Conservation (phyloP, 2,329 filamentous ascomycete species). For the Colletotrichum simmondsii region DNA sequence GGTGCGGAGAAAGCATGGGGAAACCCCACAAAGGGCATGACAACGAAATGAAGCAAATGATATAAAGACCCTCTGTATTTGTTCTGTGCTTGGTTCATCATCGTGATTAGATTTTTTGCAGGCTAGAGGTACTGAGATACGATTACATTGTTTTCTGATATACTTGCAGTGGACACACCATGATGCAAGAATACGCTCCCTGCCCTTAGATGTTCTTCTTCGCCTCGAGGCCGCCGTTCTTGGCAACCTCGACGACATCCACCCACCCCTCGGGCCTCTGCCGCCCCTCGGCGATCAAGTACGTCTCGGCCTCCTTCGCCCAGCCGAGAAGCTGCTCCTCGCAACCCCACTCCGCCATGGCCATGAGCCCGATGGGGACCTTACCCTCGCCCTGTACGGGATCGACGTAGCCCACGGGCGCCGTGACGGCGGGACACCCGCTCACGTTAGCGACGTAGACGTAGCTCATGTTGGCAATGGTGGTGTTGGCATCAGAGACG, state of each 20-base stretch:
- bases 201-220: slow-evolving; percentile 23
- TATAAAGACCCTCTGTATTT: too few relatives aligned
- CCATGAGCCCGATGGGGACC: slow-evolving; percentile 71
- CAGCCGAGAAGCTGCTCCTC: slow-evolving; percentile 73
- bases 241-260: slow-evolving; percentile 60
- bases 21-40: too few relatives aligned
- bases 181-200: background rate
- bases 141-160: background rate
- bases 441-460: slow-evolving; percentile 86
- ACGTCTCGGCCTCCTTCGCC: slow-evolving; percentile 67
- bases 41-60: too few relatives aligned
- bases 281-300: slow-evolving; percentile 63
- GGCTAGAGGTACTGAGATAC: background rate
- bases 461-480: slow-evolving; percentile 85
- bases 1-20: too few relatives aligned
- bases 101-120: background rate
- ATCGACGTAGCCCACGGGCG: slow-evolving; percentile 79
- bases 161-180: background rate
- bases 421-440: slow-evolving; percentile 80
- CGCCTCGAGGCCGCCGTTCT: slow-evolving; percentile 28
- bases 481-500: slow-evolving; percentile 77
- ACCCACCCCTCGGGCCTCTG: slow-evolving; percentile 65
- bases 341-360: slow-evolving; percentile 73
- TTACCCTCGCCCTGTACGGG: slow-evolving; percentile 66
- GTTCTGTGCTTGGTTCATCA: too few relatives aligned